Conservation (phyloP, 139 green algal genomes). For the Coelastrella sp. region DNA sequence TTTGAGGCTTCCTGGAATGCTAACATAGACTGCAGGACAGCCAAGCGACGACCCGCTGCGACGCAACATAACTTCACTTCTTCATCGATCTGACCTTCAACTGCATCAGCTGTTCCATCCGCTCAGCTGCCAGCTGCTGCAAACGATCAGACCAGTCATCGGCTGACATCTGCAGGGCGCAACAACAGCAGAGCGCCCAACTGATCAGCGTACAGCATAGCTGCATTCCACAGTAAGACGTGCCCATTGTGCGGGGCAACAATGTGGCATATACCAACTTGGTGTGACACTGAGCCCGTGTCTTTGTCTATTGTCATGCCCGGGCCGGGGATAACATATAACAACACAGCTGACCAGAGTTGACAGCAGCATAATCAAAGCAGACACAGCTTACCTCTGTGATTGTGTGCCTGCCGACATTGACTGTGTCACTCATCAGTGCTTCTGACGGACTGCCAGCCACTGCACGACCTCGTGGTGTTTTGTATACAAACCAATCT, state of each 20-base stretch:
- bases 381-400: conserved; percentile 5
- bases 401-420: conserved; percentile 42
- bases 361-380: not conserved
- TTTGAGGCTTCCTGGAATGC: too few relatives aligned
- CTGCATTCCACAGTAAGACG: not conserved
- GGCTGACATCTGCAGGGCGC: conserved; percentile 19
- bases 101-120: conserved; percentile 5
- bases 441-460: not conserved
- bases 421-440: conserved; percentile 16
- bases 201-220: conserved; percentile 6
- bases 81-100: not conserved
- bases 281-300: not conserved
- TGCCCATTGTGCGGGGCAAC: not conserved
- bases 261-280: not conserved
- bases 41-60: not conserved
- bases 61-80: not conserved
- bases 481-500: conserved; percentile 52
- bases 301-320: too few relatives aligned
- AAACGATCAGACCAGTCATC: conserved; percentile 37
- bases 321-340: too few relatives aligned
- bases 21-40: too few relatives aligned
- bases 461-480: not conserved
- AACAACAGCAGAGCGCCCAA: not conserved
- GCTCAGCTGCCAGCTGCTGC: conserved; percentile 18
- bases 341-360: not conserved